Evolutionary conservation across 192 early-diverging fungal genomes (phyloP), one percentile per base, ranked within the genome.

Genomic region (Umbelopsis sp.): DNA sequence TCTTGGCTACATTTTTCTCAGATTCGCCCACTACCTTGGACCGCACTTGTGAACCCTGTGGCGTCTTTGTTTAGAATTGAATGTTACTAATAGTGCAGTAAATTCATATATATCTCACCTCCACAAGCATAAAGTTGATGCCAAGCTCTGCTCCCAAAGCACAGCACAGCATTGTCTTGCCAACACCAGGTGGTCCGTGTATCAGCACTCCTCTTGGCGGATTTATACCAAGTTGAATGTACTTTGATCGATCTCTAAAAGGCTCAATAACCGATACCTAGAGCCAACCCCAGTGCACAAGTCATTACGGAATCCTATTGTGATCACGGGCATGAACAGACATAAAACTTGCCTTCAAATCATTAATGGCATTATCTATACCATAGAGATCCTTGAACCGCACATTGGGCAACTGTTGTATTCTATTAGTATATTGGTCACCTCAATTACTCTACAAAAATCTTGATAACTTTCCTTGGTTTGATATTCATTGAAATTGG

Each of bases 11-110:
- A 43, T 89, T 89, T 65, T 91, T 85, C 70, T 98, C 97, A 0
- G 94, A 93, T 79, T 96, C 95, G 45, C 97, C 97, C n/a, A 98
- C 93, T 24, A 96, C 77, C 77, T 96, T 96, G 26, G 95, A 96
- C 54, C 93, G 84, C 32, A 98, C 77, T 78, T 94, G 91, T 1
- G 96, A 88, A 41, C 92, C 85, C 87, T 91, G 62, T 20, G 34
- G 45, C 38, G 5, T 21, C 26, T 38, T 32, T 41, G 32, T 43
- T 26, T 4, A 4, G 29, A 0, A 16, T 4, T 8, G 6, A 32
- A 65, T 29, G 4, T n/a, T 41, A 44, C 0, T 2, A 24, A 51
- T 45, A 1, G 26, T 68, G n/a, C 20, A 9, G 4, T 22, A 62
- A n/a, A n/a, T 26, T 20, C 24, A 47, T 7, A 3, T 26, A 12